Evolutionary conservation across 2,329 filamentous ascomycete genomes (phyloP).

Genomic region (Ceratocystis ficicola): DNA sequence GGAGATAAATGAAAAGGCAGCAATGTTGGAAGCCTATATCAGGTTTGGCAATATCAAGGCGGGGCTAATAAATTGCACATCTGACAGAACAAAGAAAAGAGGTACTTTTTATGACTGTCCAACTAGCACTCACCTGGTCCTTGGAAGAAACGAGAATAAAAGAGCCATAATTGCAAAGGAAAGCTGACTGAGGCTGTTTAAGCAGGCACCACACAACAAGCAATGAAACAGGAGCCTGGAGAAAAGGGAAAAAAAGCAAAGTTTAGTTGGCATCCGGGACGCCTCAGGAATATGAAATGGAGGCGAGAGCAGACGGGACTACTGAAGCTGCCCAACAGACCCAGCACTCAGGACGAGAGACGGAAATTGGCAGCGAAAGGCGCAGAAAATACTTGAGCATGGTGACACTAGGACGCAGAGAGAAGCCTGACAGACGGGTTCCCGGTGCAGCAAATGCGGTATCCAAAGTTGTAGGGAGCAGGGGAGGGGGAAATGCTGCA

Average conservation of each 20-base stretch:
- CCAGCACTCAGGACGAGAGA: not conserved
- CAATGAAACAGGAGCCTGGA: not conserved
- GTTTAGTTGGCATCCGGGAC: not conserved
- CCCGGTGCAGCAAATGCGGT: not conserved
- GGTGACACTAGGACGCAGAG: not conserved
- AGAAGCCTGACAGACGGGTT: not conserved
- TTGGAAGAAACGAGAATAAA: too few relatives aligned
- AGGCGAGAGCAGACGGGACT: not conserved
- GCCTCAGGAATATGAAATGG: not conserved
- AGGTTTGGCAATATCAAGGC: not conserved
- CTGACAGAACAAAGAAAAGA: not conserved
- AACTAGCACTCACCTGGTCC: too few relatives aligned
- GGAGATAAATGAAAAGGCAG: not conserved
- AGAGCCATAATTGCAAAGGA: too few relatives aligned
- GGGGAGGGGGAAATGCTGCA: not conserved
- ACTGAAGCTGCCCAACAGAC: not conserved
- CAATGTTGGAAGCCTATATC: not conserved
- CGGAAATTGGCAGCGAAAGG: constrained; percentile 3
- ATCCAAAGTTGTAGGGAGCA: not conserved
- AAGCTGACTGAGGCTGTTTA: not conserved
- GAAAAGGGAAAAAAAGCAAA: not conserved
- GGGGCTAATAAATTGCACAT: not conserved
- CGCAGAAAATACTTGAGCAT: not conserved
- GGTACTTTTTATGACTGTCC: not conserved
- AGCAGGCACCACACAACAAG: not conserved